phyloP scores from a whole-genome alignment of 495 filamentous ascomycete species.

The Penicillium tannophilum region DNA sequence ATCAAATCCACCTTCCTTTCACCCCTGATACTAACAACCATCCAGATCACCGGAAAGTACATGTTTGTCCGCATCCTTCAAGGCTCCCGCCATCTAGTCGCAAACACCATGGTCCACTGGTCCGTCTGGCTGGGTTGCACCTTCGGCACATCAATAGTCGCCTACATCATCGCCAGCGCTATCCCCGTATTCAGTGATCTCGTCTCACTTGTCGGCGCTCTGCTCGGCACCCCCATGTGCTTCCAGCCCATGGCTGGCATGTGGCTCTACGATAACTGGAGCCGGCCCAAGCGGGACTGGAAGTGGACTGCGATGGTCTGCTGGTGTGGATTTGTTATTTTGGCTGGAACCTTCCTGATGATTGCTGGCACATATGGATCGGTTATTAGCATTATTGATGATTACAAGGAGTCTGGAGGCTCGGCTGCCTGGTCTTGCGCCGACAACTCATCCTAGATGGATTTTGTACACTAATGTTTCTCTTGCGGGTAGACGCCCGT shows the following conservation, averaged over 20 bases:
- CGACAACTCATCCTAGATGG: constrained; percentile 31
- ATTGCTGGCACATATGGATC: constrained; percentile 61
- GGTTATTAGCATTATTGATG: constrained; percentile 55
- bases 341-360: constrained; percentile 50
- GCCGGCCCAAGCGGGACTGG: constrained; percentile 29
- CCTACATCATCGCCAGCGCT: constrained; percentile 70
- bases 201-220: constrained; percentile 59
- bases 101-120: constrained; percentile 61
- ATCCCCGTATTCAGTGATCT: constrained; percentile 71
- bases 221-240: constrained; percentile 55
- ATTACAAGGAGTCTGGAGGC: constrained; percentile 38
- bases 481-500: not conserved
- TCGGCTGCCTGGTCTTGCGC: constrained; percentile 37
- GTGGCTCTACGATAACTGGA: constrained; percentile 52
- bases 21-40: not conserved
- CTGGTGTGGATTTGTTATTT: constrained; percentile 35
- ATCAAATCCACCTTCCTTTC: not conserved
- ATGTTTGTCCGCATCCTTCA: constrained; percentile 62
- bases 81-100: constrained; percentile 54
- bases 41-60: constrained; percentile 51
- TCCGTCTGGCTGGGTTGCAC: constrained; percentile 60
- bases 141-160: constrained; percentile 54
- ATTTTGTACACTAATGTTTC: not conserved
- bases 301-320: constrained; percentile 34
- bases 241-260: constrained; percentile 51